Evolutionary conservation across 805 yeast species (phyloP), one percentile per base, ranked within the genome.

Genomic region (Brettanomyces bruxellensis): DNA sequence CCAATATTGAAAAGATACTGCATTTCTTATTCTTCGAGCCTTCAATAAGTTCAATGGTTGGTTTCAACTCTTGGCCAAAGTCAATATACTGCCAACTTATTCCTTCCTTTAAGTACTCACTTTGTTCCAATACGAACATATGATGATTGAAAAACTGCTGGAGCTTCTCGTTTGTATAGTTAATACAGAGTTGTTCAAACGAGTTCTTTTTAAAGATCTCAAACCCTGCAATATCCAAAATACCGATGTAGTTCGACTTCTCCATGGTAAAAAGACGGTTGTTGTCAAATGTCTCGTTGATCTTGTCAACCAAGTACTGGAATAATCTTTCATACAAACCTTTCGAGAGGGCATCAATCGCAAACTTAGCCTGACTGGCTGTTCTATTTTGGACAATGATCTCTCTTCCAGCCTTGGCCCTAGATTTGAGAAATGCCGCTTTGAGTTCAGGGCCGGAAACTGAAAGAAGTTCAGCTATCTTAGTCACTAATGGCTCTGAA

Each of bases 41-140:
- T 65, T 93, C 99, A 45, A 93, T 90, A 47, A 93, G 70, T 55
- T 90, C 95, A 44, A 93, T 93, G 0, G 99, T 91, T 25, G 95
- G 95, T 60, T 91, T 96, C 47, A 93, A 70, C 62, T 93, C 97
- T 50, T 83, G 85, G 13, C 99, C 99, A 66, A 89, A 93, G 61
- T 93, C 99, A 43, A 91, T 83, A 54, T 83, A 91, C 49, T 76
- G 73, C 83, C 83, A 78, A 51, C 75, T 75, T 41, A 78, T 77
- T 45, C 78, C 77, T 57, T 78, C 83, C 45, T 78, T 67, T 45
- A 77, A 55, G 50, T 78, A 78, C 55, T 78, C 83, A 50, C 78
- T 75, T 58, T 78, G 83, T 57, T 78, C 83, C 41, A 78, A 61
- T 12, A 76, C 78, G 56, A 78, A 78, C 55, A 78, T 75, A 55